Conservation (phyloP, 371 early-diverging fungal species). For the Antonospora locustae region DNA sequence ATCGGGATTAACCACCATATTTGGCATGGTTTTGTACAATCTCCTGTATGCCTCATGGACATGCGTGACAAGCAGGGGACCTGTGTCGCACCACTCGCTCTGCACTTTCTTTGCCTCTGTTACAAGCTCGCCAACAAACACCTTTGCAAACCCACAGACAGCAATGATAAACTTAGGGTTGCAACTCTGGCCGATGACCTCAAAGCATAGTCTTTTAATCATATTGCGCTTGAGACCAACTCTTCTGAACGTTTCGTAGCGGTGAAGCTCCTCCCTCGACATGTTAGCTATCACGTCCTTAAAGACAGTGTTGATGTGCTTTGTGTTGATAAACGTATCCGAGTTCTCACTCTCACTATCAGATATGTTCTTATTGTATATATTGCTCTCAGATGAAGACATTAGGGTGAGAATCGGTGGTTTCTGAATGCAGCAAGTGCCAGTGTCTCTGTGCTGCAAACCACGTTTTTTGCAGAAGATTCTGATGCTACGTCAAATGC, state of each 20-base stretch:
- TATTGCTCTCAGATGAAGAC: too few relatives aligned
- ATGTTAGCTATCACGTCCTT: constrained; percentile 16
- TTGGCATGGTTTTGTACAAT: constrained; percentile 47
- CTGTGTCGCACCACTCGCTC: constrained; percentile 33
- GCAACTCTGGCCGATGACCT: constrained; percentile 49
- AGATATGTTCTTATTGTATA: too few relatives aligned
- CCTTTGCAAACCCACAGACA: constrained; percentile 53
- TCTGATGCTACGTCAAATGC: too few relatives aligned
- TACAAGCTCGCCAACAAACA: constrained; percentile 56
- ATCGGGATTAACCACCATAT: constrained; percentile 37
- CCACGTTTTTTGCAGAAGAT: too few relatives aligned
- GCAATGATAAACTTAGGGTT: constrained; percentile 56
- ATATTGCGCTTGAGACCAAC: constrained; percentile 47
- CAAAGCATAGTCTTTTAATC: constrained; percentile 50
- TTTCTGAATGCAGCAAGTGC: too few relatives aligned
- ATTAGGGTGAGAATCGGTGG: too few relatives aligned
- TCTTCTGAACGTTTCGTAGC: constrained; percentile 53
- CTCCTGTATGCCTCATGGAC: constrained; percentile 56
- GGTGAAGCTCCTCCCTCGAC: constrained; percentile 40
- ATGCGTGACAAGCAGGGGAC: constrained; percentile 53
- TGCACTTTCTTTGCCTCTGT: constrained; percentile 49
- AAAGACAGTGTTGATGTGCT: constrained; percentile 3
- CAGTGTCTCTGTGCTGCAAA: too few relatives aligned
- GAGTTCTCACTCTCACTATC: constrained; percentile 26
- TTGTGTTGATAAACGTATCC: constrained; percentile 18